Percentiles rank a stretch among this genome's conserved stretches.
Conservation (phyloP, 2,329 filamentous ascomycete genomes). For the Parascedosporium putredinis region DNA sequence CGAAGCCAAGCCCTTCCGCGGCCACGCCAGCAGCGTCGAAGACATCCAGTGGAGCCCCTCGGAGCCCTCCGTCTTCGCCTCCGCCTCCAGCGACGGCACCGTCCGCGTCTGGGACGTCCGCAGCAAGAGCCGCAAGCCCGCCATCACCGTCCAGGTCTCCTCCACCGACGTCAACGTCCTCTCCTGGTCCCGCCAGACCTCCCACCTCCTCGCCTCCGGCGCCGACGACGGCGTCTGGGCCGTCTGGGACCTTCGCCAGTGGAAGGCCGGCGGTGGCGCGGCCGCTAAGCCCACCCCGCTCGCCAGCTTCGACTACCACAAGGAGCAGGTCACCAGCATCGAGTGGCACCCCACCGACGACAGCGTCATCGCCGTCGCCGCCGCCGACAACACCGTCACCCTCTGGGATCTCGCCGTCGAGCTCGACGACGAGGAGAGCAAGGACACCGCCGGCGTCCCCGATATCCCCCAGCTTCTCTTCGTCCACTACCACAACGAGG, state of each 20-base stretch:
- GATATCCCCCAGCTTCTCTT: conserved; percentile 93
- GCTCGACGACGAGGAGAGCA: conserved; percentile 92
- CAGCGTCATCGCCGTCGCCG: conserved; percentile 85
- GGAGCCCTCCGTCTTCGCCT: conserved; percentile 88
- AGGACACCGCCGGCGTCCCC: conserved; percentile 73
- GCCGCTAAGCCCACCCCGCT: conserved; percentile 63
- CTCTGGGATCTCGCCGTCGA: conserved; percentile 96
- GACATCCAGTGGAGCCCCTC: conserved; percentile 95
- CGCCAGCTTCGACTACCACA: conserved; percentile 92
- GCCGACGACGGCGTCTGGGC: conserved; percentile 90
- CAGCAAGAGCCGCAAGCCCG: conserved; percentile 80
- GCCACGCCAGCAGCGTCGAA: conserved; percentile 79
- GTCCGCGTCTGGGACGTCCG: conserved; percentile 94
- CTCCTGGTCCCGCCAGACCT: conserved; percentile 83
- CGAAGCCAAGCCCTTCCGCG: conserved; percentile 71
- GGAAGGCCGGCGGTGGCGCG: conserved; percentile 66
- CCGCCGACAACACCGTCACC: conserved; percentile 87
- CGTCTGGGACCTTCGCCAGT: conserved; percentile 92
- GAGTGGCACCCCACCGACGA: conserved; percentile 98
- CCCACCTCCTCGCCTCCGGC: conserved; percentile 82
- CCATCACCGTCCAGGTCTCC: conserved; percentile 76
- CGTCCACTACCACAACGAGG: conserved; percentile 89
- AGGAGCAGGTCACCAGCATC: conserved; percentile 88
- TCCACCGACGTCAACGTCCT: conserved; percentile 89
- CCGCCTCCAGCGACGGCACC: conserved; percentile 85